These are phyloP conservation scores for Nicotiana tabacum DNA, from an alignment of 257 asterid genomes.

Conservation along the genomic window DNA sequence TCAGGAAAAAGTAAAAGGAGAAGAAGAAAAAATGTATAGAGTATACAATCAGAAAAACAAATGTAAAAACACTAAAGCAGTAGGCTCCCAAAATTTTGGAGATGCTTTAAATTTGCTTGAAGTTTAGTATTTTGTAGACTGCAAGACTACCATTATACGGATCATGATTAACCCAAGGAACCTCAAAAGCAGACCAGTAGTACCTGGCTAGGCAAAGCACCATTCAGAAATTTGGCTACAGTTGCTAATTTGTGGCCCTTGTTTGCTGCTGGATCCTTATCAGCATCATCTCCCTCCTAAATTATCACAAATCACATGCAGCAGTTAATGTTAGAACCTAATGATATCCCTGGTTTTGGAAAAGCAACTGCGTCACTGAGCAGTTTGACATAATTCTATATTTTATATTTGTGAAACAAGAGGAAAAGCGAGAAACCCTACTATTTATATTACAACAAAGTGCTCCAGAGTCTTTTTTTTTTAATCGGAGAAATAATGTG, in stretches of 20 bases:
- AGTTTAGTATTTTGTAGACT: background rate
- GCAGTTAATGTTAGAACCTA: slow-evolving; percentile 14
- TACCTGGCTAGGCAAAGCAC: slow-evolving; percentile 76
- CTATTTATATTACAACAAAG: background rate
- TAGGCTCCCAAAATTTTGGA: background rate
- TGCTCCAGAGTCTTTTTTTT: background rate
- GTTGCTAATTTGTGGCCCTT: slow-evolving; percentile 45
- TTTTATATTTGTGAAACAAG: background rate
- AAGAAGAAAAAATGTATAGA: background rate
- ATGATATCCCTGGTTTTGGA: background rate
- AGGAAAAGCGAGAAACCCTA: background rate
- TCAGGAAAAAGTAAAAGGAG: background rate
- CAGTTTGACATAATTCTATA: background rate
- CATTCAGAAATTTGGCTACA: slow-evolving; percentile 64
- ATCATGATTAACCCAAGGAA: background rate
- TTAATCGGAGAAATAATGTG: background rate
- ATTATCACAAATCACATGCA: slow-evolving; percentile 33
- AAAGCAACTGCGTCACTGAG: background rate
- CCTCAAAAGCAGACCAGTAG: slow-evolving; percentile 6
- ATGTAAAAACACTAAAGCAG: background rate
- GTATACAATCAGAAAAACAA: background rate
- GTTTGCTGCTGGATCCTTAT: slow-evolving; percentile 48
- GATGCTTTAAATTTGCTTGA: background rate
- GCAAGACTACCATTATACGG: background rate
- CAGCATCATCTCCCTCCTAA: slow-evolving; percentile 64